These are phyloP conservation scores for Phytopythium litorale DNA, from an alignment of 352 stramenopile genomes.

Conservation along the genomic window DNA sequence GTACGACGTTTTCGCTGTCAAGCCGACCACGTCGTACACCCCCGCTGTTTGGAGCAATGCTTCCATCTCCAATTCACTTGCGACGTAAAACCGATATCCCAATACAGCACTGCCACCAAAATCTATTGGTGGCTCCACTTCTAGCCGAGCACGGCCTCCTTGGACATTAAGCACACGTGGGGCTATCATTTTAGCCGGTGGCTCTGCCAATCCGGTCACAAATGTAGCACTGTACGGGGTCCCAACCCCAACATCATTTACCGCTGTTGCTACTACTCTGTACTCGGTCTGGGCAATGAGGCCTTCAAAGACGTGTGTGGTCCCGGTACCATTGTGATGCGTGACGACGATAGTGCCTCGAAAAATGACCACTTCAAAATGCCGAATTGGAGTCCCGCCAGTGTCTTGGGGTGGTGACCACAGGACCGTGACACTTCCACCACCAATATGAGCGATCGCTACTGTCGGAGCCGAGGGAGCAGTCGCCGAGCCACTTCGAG, in stretches of 20 bases:
- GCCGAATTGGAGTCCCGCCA: constrained; percentile 22
- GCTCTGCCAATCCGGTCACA: constrained; percentile 20
- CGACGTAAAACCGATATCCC: constrained; percentile 26
- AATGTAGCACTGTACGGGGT: not conserved
- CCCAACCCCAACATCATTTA: constrained; percentile 29
- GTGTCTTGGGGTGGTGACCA: constrained; percentile 22
- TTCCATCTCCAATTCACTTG: constrained; percentile 7
- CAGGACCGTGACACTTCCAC: constrained; percentile 21
- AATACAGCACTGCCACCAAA: constrained; percentile 31
- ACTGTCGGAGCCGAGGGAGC: constrained; percentile 15
- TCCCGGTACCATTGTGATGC: constrained; percentile 15
- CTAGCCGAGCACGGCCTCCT: constrained; percentile 28
- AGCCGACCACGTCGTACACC: constrained; percentile 31
- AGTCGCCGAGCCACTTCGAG: constrained; percentile 16
- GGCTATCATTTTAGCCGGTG: constrained; percentile 15
- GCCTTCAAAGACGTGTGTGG: constrained; percentile 13
- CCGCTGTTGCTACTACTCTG: constrained; percentile 13
- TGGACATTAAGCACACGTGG: constrained; percentile 19
- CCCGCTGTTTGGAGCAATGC: constrained; percentile 6
- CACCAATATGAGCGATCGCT: constrained; percentile 12
- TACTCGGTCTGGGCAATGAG: constrained; percentile 39
- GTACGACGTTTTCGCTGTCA: constrained; percentile 27
- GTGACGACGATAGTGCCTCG: constrained; percentile 10
- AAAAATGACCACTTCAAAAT: constrained; percentile 17
- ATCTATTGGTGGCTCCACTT: constrained; percentile 26